Percentiles rank a stretch among this genome's conserved stretches.
Conservation (phyloP, 495 filamentous ascomycete species). For the Eremomyces bilateralis region DNA sequence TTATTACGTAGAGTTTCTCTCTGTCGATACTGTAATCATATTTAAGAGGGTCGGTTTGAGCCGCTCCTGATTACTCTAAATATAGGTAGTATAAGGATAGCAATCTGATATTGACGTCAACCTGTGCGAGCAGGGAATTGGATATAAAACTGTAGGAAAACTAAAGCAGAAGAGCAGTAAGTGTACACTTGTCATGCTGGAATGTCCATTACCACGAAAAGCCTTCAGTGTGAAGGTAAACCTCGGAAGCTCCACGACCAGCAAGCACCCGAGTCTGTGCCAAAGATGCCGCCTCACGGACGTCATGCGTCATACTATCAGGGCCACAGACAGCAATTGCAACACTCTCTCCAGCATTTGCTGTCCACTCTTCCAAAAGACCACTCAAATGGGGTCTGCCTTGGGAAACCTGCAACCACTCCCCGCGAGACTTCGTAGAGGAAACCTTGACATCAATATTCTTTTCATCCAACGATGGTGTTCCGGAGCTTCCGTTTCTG, state of each 20-base stretch:
- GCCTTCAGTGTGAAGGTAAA: conserved; percentile 30
- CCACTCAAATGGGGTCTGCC: conserved; percentile 20
- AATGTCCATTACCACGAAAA: too few species aligned
- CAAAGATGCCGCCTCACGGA: conserved; percentile 25
- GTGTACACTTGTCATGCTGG: too few species aligned
- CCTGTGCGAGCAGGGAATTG: too few species aligned
- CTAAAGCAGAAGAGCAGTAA: too few species aligned
- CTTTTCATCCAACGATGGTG: neutral
- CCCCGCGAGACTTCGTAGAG: neutral
- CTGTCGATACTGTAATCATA: too few species aligned
- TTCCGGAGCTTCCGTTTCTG: neutral
- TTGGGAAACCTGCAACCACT: conserved; percentile 1
- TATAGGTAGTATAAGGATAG: too few species aligned
- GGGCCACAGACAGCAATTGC: conserved; percentile 31
- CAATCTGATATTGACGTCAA: too few species aligned
- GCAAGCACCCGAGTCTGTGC: conserved; percentile 21
- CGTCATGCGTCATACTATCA: conserved; percentile 26
- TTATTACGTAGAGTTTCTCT: too few species aligned
- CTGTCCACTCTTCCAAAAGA: conserved; percentile 14
- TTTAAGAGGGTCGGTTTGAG: too few species aligned
- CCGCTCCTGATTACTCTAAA: too few species aligned
- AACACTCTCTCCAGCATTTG: conserved; percentile 13
- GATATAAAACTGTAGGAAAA: too few species aligned
- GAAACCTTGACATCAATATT: neutral
- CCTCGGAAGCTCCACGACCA: conserved; percentile 20